Conservation (phyloP, 2,329 filamentous ascomycete genomes). For the Xylaria sp. region DNA sequence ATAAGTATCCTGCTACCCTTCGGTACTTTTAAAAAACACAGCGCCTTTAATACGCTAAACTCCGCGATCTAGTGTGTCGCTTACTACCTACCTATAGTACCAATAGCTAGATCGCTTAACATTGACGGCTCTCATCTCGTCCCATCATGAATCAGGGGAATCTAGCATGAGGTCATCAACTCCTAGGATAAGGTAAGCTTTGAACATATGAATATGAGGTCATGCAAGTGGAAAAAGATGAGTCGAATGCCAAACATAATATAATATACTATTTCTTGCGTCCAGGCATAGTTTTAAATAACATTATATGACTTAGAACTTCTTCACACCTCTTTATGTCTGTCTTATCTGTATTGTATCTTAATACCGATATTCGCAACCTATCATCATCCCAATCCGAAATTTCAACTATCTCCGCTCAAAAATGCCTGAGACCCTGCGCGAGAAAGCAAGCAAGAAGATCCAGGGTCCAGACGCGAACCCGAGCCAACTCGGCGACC, state of each 20-base stretch:
- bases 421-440: constrained; percentile 46
- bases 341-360: neutral
- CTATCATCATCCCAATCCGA: constrained; percentile 5
- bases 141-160: constrained; percentile 2
- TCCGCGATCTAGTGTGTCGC: neutral
- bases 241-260: neutral
- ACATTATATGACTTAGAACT: neutral
- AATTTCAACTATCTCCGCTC: neutral
- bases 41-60: neutral
- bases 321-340: neutral
- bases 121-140: neutral
- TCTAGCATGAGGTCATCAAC: constrained; percentile 48
- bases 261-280: neutral
- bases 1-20: neutral
- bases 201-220: constrained; percentile 42
- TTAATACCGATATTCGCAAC: neutral
- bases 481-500: constrained; percentile 54
- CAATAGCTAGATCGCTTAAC: neutral
- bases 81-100: neutral
- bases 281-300: neutral
- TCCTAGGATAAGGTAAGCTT: constrained; percentile 15
- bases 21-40: neutral
- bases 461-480: constrained; percentile 50
- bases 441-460: constrained; percentile 48
- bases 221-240: constrained; percentile 18